Evolutionary conservation across 352 stramenopile genomes (phyloP), one percentile per base, ranked within the genome.

Genomic region (Pythium monospermum): DNA sequence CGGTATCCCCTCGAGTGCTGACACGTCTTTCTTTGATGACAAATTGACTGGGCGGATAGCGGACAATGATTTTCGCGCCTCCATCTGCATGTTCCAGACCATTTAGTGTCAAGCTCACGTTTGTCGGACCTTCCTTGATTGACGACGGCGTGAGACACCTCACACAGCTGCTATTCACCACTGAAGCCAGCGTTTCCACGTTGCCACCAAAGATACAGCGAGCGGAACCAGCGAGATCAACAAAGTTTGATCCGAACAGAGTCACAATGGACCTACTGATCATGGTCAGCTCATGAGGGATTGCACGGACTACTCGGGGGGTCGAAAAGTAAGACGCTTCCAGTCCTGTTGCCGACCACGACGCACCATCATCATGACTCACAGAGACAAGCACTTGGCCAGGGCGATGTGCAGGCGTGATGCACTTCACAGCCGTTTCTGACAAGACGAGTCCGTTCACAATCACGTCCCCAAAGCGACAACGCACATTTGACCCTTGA

Each of bases 231-330:
- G 23, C 27, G 21, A 31, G 31, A 8, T 41, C 23, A 19, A 48
- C 22, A 16, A 62, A 62, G 28, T 63, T 68, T 0, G 59, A 51
- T 4, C 59, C 59, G 31, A 48, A 57, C 40, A 68, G 8, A 18
- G 36, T 60, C 15, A 68, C 21, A 21, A 59, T 15, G 0, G 42
- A 39, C 13, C 33, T 37, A n/a, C n/a, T n/a, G n/a, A n/a, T 35
- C 7, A 35, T 35, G 30, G 7, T 35, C 30, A 13, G 12, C 48
- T 40, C 22, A 63, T n/a, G n/a, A n/a, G n/a, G n/a, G n/a, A n/a
- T n/a, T n/a, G n/a, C n/a, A n/a, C n/a, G n/a, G n/a, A 30, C 62
- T 53, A 7, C 35, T 60, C 12, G 59, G 59, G 2, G 53, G 31
- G 6, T 49, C 40, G 21, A 57, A 57, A 10, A 53, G 43, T n/a